These are phyloP conservation scores for Haematococcus lacustris DNA, from an alignment of 139 green algal species.

Conservation along the genomic window DNA sequence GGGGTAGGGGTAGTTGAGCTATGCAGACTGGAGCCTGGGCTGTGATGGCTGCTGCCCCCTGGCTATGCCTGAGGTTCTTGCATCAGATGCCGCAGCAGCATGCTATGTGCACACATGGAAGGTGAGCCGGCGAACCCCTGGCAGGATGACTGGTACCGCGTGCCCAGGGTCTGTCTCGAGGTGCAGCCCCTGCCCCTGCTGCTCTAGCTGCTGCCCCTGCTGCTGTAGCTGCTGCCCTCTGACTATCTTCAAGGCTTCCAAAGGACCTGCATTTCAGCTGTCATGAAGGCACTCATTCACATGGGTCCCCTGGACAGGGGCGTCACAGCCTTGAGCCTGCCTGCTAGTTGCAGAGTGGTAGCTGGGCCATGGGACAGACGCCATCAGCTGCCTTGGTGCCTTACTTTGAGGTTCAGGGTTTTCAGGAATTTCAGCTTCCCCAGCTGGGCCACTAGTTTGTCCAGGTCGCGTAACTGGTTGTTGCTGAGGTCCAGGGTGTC, in stretches of 20 bases:
- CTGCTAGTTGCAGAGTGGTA: not conserved
- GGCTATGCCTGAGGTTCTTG: too few relatives aligned
- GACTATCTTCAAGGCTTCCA: not conserved
- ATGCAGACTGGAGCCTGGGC: too few relatives aligned
- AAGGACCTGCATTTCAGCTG: not conserved
- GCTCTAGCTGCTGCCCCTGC: not conserved
- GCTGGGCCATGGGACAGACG: not conserved
- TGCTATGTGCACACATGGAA: too few relatives aligned
- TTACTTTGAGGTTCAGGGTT: conserved; percentile 51
- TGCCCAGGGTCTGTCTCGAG: too few relatives aligned
- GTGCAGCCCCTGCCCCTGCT: too few relatives aligned
- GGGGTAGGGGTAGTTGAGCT: too few relatives aligned
- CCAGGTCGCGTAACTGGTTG: conserved; percentile 47
- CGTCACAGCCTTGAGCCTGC: not conserved
- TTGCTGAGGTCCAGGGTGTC: conserved; percentile 43
- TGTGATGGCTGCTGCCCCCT: too few relatives aligned
- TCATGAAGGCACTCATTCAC: not conserved
- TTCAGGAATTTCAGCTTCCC: conserved; percentile 39
- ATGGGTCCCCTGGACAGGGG: not conserved
- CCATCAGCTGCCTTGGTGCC: not conserved
- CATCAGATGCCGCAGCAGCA: too few relatives aligned
- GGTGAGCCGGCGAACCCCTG: too few relatives aligned
- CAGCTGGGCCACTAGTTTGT: conserved; percentile 37
- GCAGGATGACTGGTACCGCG: too few relatives aligned
- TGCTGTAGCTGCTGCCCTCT: not conserved